Evolutionary conservation across 2,329 filamentous ascomycete genomes (phyloP).

Genomic region (Fusarium sp.): DNA sequence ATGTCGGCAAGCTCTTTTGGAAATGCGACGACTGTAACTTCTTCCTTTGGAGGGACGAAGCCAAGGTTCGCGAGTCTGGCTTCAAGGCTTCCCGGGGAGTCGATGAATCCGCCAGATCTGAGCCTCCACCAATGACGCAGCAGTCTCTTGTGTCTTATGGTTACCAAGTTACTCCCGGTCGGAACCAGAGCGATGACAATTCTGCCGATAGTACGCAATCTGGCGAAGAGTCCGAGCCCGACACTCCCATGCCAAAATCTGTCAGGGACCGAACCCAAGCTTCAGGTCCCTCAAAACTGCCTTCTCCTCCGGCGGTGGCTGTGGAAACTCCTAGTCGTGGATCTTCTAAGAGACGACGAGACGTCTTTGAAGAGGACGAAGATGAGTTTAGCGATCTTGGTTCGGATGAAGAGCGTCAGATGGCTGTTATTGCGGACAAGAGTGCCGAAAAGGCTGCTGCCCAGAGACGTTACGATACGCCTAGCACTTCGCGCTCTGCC

Average conservation of each 20-base stretch:
- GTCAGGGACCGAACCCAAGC: background rate
- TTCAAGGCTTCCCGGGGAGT: slow-evolving; percentile 20
- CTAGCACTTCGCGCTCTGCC: slow-evolving; percentile 42
- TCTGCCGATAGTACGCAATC: slow-evolving; percentile 25
- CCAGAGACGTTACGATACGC: slow-evolving; percentile 44
- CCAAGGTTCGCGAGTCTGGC: slow-evolving; percentile 49
- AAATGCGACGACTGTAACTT: slow-evolving; percentile 59
- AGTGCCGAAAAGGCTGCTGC: slow-evolving; percentile 49
- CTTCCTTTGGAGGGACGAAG: slow-evolving; percentile 60
- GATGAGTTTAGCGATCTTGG: slow-evolving; percentile 52
- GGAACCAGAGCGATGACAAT: slow-evolving; percentile 26
- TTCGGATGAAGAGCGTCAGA: slow-evolving; percentile 56
- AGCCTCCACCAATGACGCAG: slow-evolving; percentile 49
- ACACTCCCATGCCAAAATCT: slow-evolving; percentile 6
- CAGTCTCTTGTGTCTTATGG: slow-evolving; percentile 49
- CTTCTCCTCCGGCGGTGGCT: background rate
- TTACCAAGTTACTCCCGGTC: slow-evolving; percentile 44
- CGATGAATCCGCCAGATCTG: slow-evolving; percentile 37
- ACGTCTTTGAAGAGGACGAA: slow-evolving; percentile 46
- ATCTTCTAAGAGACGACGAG: slow-evolving; percentile 50
- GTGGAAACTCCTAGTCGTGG: slow-evolving; percentile 38
- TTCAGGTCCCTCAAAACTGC: slow-evolving; percentile 1
- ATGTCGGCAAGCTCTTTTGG: slow-evolving; percentile 59
- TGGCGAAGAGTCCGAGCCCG: slow-evolving; percentile 25
- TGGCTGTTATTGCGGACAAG: slow-evolving; percentile 53